Conservation (phyloP, 2,329 filamentous ascomycete genomes). For the Ophiocordyceps polyrhachis-furcata region DNA sequence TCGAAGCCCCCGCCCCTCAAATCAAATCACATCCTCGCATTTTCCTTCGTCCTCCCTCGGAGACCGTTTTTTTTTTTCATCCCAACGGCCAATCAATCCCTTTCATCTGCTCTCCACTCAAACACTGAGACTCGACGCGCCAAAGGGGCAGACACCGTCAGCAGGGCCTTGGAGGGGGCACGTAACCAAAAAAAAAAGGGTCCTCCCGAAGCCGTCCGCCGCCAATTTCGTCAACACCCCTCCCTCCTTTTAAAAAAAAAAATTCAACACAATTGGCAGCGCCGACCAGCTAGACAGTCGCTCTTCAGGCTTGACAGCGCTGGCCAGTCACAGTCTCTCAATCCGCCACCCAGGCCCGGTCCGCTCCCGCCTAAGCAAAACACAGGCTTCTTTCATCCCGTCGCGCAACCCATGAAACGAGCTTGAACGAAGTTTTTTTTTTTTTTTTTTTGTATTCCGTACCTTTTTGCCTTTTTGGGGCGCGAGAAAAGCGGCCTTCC, state of each 20-base stretch:
- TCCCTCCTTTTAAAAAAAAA: not conserved
- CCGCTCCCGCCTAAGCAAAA: conserved; percentile 3
- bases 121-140: conserved; percentile 5
- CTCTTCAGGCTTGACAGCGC: conserved; percentile 1
- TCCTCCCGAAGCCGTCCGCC: conserved; percentile 4
- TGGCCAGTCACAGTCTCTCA: conserved; percentile 7
- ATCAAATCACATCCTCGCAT: conserved; percentile 34
- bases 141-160: conserved; percentile 5
- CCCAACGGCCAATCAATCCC: conserved; percentile 29
- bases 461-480: no score
- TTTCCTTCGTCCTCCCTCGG: conserved; percentile 19
- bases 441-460: no score
- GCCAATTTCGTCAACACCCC: conserved; percentile 1
- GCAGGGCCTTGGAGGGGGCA: conserved; percentile 1
- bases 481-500: no score
- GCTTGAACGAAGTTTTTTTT: not conserved
- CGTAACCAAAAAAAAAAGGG: conserved; percentile 4
- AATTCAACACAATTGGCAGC: not conserved
- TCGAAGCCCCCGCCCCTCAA: conserved; percentile 19
- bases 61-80: conserved; percentile 16
- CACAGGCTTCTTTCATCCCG: not conserved
- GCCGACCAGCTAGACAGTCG: not conserved
- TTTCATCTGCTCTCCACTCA: conserved; percentile 19
- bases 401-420: not conserved
- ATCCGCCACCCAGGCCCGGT: conserved; percentile 5